Conservation (phyloP, 306 rosid genomes). For the Gastrolobium bilobum region DNA sequence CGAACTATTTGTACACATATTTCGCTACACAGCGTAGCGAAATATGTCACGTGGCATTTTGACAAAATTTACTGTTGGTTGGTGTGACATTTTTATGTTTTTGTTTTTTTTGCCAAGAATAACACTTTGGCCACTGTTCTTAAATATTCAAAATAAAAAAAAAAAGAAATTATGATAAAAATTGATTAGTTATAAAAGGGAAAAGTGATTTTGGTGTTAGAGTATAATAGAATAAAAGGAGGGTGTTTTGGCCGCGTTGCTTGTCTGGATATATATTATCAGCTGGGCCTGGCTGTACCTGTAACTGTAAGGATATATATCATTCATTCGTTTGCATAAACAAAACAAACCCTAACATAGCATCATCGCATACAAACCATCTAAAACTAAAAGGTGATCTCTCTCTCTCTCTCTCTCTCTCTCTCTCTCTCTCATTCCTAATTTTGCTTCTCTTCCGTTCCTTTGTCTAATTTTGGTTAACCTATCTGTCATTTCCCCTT, state of each 20-base stretch:
- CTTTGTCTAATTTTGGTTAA: constrained; percentile 47
- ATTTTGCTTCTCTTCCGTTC: constrained; percentile 38
- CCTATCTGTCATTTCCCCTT: constrained; percentile 31
- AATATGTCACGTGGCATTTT: no score
- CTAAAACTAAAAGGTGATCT: constrained; percentile 47
- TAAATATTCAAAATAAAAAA: no score
- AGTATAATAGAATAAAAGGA: no score
- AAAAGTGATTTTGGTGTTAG: not conserved
- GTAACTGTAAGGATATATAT: not conserved
- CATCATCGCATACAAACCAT: not conserved
- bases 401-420: constrained; percentile 12
- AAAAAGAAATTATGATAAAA: no score
- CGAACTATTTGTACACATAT: no score
- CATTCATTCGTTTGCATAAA: constrained; percentile 23
- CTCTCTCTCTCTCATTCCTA: constrained; percentile 20
- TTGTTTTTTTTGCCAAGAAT: no score
- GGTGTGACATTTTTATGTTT: no score
- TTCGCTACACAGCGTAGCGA: no score
- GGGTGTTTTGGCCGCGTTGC: constrained; percentile 51
- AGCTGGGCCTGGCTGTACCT: no score
- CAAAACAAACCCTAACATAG: constrained; percentile 43
- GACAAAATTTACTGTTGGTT: no score
- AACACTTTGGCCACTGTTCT: no score
- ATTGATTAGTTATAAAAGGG: not conserved
- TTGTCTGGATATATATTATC: constrained; percentile 37